Percentiles rank a stretch among this genome's conserved stretches.
Conservation (phyloP, 2,329 filamentous ascomycete genomes). For the Penicillium thymicola region DNA sequence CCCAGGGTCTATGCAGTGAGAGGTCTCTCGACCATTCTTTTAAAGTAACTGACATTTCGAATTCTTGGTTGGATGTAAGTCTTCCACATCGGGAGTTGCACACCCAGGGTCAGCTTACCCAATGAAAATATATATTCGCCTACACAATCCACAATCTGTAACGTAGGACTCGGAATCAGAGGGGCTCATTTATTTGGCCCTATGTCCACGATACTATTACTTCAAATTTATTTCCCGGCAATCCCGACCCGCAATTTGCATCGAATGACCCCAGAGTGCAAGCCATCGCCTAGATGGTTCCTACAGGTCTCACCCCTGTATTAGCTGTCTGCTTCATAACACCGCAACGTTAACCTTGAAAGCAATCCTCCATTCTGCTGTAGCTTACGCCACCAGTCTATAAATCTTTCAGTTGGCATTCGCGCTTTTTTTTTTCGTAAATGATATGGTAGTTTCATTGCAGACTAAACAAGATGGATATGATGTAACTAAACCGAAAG, state of each 20-base stretch:
- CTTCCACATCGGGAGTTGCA: background rate
- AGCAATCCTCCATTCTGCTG: background rate
- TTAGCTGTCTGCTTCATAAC: background rate
- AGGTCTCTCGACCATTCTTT: background rate
- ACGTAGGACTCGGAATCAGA: background rate
- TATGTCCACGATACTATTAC: background rate
- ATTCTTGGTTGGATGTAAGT: background rate
- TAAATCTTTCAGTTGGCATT: background rate
- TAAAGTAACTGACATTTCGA: too few relatives aligned
- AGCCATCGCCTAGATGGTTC: background rate
- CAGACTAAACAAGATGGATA: background rate
- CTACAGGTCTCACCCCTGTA: background rate
- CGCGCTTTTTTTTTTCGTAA: background rate
- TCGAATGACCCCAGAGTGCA: background rate
- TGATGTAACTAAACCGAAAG: background rate
- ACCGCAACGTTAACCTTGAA: background rate
- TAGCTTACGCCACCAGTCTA: background rate
- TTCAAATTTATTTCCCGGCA: background rate
- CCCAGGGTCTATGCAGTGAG: background rate
- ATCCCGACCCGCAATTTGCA: background rate
- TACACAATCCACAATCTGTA: background rate
- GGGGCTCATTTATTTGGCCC: background rate
- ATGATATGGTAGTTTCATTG: background rate
- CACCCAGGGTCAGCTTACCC: background rate
- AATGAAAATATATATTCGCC: background rate